Evolutionary conservation across 306 rosid species (phyloP), one percentile per base, ranked within the genome.

Genomic region (Prinsepia uniflora): DNA sequence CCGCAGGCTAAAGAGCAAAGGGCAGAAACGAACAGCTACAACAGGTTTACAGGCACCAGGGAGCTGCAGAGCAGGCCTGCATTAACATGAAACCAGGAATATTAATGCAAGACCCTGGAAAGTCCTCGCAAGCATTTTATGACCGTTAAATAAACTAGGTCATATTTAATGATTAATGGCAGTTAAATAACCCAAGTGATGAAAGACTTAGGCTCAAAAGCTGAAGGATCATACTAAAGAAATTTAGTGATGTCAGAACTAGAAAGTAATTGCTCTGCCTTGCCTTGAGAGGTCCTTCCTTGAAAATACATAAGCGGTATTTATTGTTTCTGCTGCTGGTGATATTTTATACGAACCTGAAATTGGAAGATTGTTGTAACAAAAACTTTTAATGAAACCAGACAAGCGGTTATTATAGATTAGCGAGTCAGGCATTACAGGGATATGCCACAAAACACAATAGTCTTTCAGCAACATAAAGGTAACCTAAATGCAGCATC

Each of bases 41-140:
- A 94, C 83, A 69, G 97, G 86, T 85, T 94, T 91, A 80, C 76
- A 84, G 76, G 95, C 92, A 79, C 95, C 68, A 36, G 99, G 99
- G 76, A 94, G 95, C 79, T 86, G 97, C 76, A 91, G 62, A 64
- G 96, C 89, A 72, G 97, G 99, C 86, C 96, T 91, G 95, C 60
- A 71, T 62, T 58, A 73, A 53, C 53, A 81, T 56, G 72, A 79
- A 75, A 80, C 64, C 73, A 62, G 68, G 52, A 61, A 67, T 72
- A 64, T 57, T 60, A 74, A 72, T 70, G 2, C n/a, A 46, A 80
- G 67, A 69, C 58, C 4, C 36, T 30, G 36, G 47, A n/a, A 56
- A 41, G 61, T 43, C 55, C 36, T 30, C 36, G 36, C 36, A 30
- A 3, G 36, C 36, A 30, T 30, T 30, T 30, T 30, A 30, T 30